These are phyloP conservation scores for Geosmithia morbida DNA, from an alignment of 2,329 filamentous ascomycete species.

Conservation along the genomic window DNA sequence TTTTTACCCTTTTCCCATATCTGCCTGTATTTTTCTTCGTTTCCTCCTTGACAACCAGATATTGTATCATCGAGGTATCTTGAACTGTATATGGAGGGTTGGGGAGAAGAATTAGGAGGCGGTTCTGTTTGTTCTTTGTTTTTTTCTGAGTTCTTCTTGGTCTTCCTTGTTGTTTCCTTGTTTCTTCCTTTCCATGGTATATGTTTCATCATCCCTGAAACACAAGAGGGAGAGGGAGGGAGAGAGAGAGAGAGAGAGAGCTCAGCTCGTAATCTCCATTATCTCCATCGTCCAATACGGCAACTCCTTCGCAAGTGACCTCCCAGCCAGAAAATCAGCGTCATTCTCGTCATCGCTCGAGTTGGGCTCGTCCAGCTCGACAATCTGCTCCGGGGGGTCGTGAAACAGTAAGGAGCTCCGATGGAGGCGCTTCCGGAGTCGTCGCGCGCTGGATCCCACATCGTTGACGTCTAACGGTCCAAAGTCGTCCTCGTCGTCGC, in stretches of 20 bases:
- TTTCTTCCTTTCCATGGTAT: not conserved
- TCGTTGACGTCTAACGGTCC: constrained; percentile 23
- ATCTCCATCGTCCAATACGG: constrained; percentile 35
- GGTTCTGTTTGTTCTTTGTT: not conserved
- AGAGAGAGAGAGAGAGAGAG: not conserved
- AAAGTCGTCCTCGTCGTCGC: constrained; percentile 28
- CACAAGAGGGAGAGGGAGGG: no score
- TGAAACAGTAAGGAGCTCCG: constrained; percentile 32
- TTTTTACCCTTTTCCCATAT: not conserved
- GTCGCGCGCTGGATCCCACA: constrained; percentile 30
- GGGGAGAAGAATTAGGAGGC: not conserved
- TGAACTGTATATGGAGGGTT: not conserved
- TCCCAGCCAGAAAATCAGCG: constrained; percentile 13
- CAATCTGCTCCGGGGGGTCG: constrained; percentile 34
- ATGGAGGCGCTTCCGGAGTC: constrained; percentile 30
- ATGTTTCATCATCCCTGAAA: not conserved
- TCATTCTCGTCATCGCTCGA: constrained; percentile 28
- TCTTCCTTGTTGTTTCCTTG: not conserved
- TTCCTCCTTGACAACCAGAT: not conserved
- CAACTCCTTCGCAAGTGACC: constrained; percentile 30
- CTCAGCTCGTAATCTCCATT: constrained; percentile 27
- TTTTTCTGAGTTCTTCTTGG: not conserved
- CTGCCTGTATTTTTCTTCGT: not conserved
- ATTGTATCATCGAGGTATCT: not conserved
- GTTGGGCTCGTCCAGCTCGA: constrained; percentile 37